These are phyloP conservation scores for Colletotrichum liriopes DNA, from an alignment of 2,329 filamentous ascomycete genomes.

Conservation along the genomic window DNA sequence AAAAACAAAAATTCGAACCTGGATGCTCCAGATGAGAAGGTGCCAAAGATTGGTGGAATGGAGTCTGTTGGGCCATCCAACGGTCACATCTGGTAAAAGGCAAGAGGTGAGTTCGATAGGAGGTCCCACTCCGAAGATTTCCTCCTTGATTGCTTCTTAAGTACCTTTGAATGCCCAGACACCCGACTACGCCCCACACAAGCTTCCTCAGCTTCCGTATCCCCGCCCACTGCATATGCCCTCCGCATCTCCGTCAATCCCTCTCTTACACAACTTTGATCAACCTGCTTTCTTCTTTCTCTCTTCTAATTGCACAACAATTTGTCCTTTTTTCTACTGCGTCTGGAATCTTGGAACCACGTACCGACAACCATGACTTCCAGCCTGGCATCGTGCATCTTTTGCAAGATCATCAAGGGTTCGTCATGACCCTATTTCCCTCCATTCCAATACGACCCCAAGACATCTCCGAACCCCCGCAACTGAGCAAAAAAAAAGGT, in stretches of 20 bases:
- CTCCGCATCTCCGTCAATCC: conserved; percentile 5
- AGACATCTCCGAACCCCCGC: conserved; percentile 30
- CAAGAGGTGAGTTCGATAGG: conserved; percentile 77
- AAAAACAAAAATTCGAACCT: conserved; percentile 48
- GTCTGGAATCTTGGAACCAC: background rate
- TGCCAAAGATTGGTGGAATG: conserved; percentile 59
- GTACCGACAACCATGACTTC: conserved; percentile 47
- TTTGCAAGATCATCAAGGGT: conserved; percentile 99
- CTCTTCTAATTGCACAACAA: background rate
- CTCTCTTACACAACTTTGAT: conserved; percentile 10
- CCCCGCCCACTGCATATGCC: conserved; percentile 17
- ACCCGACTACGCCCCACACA: background rate
- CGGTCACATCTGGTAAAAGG: conserved; percentile 81
- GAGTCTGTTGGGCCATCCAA: conserved; percentile 62
- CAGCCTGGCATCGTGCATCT: conserved; percentile 84
- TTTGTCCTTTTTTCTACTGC: background rate
- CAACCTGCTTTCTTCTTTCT: background rate
- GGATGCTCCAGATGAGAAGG: conserved; percentile 44
- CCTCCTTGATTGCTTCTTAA: conserved; percentile 19
- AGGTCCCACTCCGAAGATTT: conserved; percentile 69
- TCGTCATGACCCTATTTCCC: conserved; percentile 39
- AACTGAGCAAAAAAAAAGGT: background rate
- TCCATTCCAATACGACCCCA: conserved; percentile 9
- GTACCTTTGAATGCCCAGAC: conserved; percentile 10
- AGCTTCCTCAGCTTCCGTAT: conserved; percentile 14